phyloP scores from a whole-genome alignment of 1,139 yeast species.

The Geotrichum europaeum region DNA sequence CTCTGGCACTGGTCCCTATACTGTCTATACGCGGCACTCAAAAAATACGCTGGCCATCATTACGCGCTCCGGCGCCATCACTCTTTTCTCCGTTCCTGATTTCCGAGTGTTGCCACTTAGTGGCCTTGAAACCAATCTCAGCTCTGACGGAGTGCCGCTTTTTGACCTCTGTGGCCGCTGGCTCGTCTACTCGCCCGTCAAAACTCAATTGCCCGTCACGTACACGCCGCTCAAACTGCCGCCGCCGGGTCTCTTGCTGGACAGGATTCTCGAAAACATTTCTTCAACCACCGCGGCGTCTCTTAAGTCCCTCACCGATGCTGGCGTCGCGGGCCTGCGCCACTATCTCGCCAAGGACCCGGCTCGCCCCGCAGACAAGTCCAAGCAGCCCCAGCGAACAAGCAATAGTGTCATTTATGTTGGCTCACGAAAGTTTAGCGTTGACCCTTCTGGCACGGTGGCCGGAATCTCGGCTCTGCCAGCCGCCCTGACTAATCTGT shows the following conservation, averaged over 20 bases:
- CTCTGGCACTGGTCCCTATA: conserved; percentile 27
- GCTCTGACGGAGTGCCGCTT: conserved; percentile 25
- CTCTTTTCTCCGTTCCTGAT: conserved; percentile 21
- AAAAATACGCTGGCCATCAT: conserved; percentile 22
- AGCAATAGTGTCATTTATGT: conserved; percentile 11
- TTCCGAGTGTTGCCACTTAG: conserved; percentile 21
- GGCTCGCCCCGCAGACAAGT: conserved; percentile 7
- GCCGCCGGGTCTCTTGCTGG: conserved; percentile 30
- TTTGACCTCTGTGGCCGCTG: conserved; percentile 28
- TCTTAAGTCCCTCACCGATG: conserved; percentile 29
- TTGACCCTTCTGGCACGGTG: conserved; percentile 11
- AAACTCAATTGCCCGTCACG: conserved; percentile 1
- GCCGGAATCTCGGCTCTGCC: conserved; percentile 8
- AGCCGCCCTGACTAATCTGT: conserved; percentile 19
- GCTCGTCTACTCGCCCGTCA: conserved; percentile 25
- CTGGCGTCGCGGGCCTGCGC: conserved; percentile 29
- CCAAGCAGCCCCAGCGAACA: conserved; percentile 9
- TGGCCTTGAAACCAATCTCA: conserved; percentile 24
- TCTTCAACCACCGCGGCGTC: conserved; percentile 31
- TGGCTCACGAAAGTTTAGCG: conserved; percentile 9
- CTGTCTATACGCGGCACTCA: conserved; percentile 7
- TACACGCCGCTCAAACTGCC: conserved; percentile 29
- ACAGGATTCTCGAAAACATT: conserved; percentile 27
- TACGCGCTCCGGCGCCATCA: conserved; percentile 22
- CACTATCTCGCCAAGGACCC: conserved; percentile 23